Base-by-base conservation (phyloP, 345 rosid genomes). In the Mallotus nudiflorus region DNA sequence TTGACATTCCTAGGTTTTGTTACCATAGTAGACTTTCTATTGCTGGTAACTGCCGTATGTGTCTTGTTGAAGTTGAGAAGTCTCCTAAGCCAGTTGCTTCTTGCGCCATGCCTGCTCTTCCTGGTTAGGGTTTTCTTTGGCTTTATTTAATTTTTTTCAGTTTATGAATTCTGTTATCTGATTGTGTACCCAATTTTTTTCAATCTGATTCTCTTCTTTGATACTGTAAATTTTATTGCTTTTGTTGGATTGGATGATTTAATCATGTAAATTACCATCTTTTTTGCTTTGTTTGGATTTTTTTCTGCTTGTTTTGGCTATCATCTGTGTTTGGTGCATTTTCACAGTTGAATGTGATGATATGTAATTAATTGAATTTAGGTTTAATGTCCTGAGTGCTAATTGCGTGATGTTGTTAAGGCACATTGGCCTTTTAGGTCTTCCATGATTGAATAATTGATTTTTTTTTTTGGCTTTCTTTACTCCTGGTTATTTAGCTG, bases 21-120 rank as follows among this genome's bases (percentile, higher is more conserved):
- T 95, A 95, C 68, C 99, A 95, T 71, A 77, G 88, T 66, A 89
- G 99, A 4, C 86, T 95, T 33, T 95, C 99, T 5, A 95, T 95
- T 48, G 99, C 99, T 27, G 99, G 99, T 0, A 95, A 95, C 70
- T 95, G 99, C 68, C 87, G 99, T 57, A 95, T 95, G 99, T 95
- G 99, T 76, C 93, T 95, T 42, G 98, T 95, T 15, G 99, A 95
- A 87, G 99, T 95, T 9, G 99, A 92, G 90, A 95, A 95, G 62
- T 92, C 98, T 11, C 99, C 99, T 9, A 95, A 95, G 82, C 99
- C 99, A 13, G 99, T 95, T 0, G 99, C 99, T 0, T 95, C 99
- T 0, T 95, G 99, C 65, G 99, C 99, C 68, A 95, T 95, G 99
- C 99, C 99, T 0, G 99, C 99, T 3, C 98, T 95, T 73, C 99